phyloP scores from a whole-genome alignment of 83 land plant genomes.

The Thuja plicata region DNA sequence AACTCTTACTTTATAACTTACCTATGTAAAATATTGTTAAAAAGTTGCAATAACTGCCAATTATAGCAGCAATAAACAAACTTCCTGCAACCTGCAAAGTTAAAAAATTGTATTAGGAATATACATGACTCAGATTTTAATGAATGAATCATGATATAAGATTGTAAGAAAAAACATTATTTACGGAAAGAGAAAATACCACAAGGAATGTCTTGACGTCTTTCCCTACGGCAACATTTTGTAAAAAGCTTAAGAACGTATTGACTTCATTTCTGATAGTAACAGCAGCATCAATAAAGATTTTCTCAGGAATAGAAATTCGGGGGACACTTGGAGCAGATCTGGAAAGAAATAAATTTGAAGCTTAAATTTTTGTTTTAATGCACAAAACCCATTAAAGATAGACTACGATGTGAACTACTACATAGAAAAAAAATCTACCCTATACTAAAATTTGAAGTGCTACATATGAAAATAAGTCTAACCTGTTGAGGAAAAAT shows the following conservation, averaged over 20 bases:
- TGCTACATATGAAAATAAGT: neutral
- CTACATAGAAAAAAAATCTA: neutral
- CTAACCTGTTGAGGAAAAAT: constrained; percentile 46
- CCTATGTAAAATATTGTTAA: constrained; percentile 67
- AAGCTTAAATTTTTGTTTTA: neutral
- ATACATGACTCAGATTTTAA: neutral
- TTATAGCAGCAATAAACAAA: constrained; percentile 48
- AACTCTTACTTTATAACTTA: constrained; percentile 19
- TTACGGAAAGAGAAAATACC: constrained; percentile 28
- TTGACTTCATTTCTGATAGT: constrained; percentile 53
- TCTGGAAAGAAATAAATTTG: constrained; percentile 15
- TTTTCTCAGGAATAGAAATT: constrained; percentile 50
- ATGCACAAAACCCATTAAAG: neutral
- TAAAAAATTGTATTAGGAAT: neutral
- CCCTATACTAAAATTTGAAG: neutral
- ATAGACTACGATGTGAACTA: neutral
- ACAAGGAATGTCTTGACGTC: constrained; percentile 51
- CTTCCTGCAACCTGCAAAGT: constrained; percentile 39
- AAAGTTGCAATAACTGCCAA: constrained; percentile 78
- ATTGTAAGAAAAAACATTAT: neutral
- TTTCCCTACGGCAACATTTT: constrained; percentile 66
- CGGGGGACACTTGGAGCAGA: constrained; percentile 52
- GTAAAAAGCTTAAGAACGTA: constrained; percentile 42
- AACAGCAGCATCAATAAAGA: constrained; percentile 46
- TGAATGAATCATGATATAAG: neutral